These are phyloP conservation scores for Globisporangium splendens DNA, from an alignment of 352 stramenopile species.

Conservation along the genomic window DNA sequence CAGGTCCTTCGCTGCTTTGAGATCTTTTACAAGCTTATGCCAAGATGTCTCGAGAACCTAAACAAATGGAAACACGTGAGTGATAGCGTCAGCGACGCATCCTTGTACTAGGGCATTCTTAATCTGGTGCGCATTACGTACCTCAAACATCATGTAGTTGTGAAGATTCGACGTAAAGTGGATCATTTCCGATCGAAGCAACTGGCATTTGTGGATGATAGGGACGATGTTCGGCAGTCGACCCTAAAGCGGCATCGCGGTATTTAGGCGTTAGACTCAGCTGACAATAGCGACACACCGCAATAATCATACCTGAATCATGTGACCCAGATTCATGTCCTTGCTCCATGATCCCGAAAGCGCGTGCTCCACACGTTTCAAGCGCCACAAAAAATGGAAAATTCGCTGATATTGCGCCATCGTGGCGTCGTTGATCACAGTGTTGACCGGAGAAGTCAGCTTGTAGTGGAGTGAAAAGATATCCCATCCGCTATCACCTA, in stretches of 20 bases:
- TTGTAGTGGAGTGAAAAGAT: conserved; percentile 92
- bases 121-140: conserved; percentile 9
- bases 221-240: conserved; percentile 47
- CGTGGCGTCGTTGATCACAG: conserved; percentile 80
- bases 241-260: conserved; percentile 29
- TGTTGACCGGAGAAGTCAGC: conserved; percentile 82
- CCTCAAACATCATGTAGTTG: conserved; percentile 99
- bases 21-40: conserved; percentile 88
- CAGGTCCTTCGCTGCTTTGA: conserved; percentile 90
- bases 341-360: conserved; percentile 96
- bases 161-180: conserved; percentile 97
- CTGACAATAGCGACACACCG: neutral
- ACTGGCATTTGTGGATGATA: conserved; percentile 91
- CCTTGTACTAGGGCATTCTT: neutral
- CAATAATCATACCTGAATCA: conserved; percentile 68
- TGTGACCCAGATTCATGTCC: conserved; percentile 94
- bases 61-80: neutral
- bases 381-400: conserved; percentile 88
- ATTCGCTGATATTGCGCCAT: conserved; percentile 89
- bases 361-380: conserved; percentile 90
- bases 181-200: conserved; percentile 97
- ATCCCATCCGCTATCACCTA: conserved; percentile 92
- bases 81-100: neutral
- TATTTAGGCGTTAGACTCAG: neutral
- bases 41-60: conserved; percentile 92